A percentile compares a stretch with the other conserved stretches of the same genome.
Evolutionary conservation across 2,329 filamentous ascomycete genomes (phyloP).

Genomic region (Chalara sp.): DNA sequence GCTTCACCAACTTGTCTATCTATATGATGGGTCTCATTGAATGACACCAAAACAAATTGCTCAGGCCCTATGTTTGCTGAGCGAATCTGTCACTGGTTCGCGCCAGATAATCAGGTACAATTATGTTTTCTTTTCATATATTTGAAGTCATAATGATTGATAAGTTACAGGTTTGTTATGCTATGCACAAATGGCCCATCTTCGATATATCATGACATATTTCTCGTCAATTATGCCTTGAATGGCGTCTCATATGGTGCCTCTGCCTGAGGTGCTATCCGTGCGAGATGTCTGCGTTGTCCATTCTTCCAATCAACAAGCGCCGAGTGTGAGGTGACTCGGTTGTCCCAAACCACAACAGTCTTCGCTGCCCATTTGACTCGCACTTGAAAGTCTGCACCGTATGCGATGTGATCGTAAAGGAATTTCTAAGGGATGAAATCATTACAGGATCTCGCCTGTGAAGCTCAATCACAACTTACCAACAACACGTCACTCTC

Average conservation of each 20-base stretch:
- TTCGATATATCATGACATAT: no score
- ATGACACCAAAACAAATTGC: no score
- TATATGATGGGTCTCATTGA: no score
- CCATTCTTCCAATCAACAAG: slow-evolving; percentile 77
- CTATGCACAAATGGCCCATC: no score
- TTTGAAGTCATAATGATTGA: no score
- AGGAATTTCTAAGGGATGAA: slow-evolving; percentile 59
- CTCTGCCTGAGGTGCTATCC: slow-evolving; percentile 80
- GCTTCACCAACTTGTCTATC: background rate
- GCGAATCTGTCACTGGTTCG: no score
- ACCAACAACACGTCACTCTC: slow-evolving; percentile 67
- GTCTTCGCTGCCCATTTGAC: slow-evolving; percentile 75
- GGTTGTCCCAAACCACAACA: slow-evolving; percentile 83
- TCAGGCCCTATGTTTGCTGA: no score
- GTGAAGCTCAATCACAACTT: slow-evolving; percentile 1
- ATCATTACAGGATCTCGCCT: no score
- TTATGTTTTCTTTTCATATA: no score
- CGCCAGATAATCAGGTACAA: no score
- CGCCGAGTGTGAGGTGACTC: slow-evolving; percentile 72
- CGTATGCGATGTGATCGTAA: slow-evolving; percentile 66
- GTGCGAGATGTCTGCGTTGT: slow-evolving; percentile 69
- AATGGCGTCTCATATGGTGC: slow-evolving; percentile 65
- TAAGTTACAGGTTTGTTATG: no score
- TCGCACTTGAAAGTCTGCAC: slow-evolving; percentile 65
- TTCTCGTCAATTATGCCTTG: slow-evolving; percentile 4